Base-by-base conservation (phyloP, 192 early-diverging fungal genomes). In the Dispira parvispora region DNA sequence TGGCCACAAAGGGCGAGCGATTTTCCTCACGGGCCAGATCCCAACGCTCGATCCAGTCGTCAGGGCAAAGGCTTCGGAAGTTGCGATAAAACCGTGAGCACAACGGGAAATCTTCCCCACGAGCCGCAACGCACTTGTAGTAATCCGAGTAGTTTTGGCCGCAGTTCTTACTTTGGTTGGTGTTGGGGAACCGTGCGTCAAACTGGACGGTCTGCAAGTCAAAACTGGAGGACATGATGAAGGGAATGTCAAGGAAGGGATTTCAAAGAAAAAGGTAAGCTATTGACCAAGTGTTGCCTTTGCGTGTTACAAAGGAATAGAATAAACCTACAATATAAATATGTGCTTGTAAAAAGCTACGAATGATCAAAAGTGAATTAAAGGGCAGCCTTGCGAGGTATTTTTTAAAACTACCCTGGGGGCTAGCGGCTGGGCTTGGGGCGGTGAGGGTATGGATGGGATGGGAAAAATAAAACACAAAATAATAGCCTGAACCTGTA, bases 131-230 rank as follows among this genome's bases (percentile, higher is more conserved):
- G 71, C 96, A 99, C 76, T 84, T 83, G 78, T 77, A 78, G 74
- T 89, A 95, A 77, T 99, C 96, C 62, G 85, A 84, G 77, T 95
- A 99, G 84, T 94, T 92, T 83, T 99, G 96, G 91, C 92, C 95
- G 85, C 96, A 99, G 86, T 89, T 87, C 84, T 91, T 94, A 68
- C 90, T 94, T 85, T 99, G 93, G 81, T 98, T 96, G 71, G 84
- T 85, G 87, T 98, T 98, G 67, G 95, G 95, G 85, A 98, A 98
- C 68, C 84, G 80, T 38, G 76, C 73, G 62, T 78, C 76, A 53
- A 78, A 78, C 45, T 62, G 58, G 38, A 61, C 64, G 38, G 76
- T 78, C 57, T 63, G 18, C 25, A 55, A 27, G 3, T 3, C 28
- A 28, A 21, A 55, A 2, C 12, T 26, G 21, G 3, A 3, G 2